Evolutionary conservation across 1,284 basidiomycete species (phyloP).

Genomic region (Phlebopus sp.): DNA sequence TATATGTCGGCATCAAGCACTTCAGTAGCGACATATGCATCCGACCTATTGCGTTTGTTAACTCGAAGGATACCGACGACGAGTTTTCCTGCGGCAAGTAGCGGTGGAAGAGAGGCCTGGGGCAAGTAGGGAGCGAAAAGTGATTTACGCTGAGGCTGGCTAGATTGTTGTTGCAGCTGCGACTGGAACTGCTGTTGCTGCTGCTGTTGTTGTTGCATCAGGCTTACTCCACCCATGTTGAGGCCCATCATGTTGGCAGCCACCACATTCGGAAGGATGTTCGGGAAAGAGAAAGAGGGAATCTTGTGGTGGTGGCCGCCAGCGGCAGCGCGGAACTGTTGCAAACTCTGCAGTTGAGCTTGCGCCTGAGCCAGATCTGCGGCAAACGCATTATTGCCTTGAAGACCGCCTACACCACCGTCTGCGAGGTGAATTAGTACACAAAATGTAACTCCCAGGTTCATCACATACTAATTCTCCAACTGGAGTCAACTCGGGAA

Average conservation of each 20-base stretch:
- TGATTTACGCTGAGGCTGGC: conserved; percentile 93
- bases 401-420: conserved; percentile 69
- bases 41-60: conserved; percentile 98
- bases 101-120: conserved; percentile 93
- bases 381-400: conserved; percentile 61
- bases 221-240: conserved; percentile 73
- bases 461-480: conserved; percentile 75
- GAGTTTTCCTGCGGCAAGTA: conserved; percentile 96
- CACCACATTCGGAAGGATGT: conserved; percentile 95
- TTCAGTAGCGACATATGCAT: conserved; percentile 99
- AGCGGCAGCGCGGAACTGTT: conserved; percentile 94
- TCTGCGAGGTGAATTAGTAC: conserved; percentile 40
- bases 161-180: conserved; percentile 86
- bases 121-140: conserved; percentile 99
- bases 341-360: conserved; percentile 92
- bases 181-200: conserved; percentile 74
- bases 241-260: conserved; percentile 93
- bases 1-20: conserved; percentile 99
- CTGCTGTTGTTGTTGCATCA: conserved; percentile 86
- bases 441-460: not conserved
- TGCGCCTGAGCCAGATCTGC: conserved; percentile 92
- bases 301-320: conserved; percentile 96
- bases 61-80: conserved; percentile 97
- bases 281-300: conserved; percentile 96
- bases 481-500: conserved; percentile 78